phyloP scores from a whole-genome alignment of 2,329 filamentous ascomycete species.

The Cyphellophora europaea region DNA sequence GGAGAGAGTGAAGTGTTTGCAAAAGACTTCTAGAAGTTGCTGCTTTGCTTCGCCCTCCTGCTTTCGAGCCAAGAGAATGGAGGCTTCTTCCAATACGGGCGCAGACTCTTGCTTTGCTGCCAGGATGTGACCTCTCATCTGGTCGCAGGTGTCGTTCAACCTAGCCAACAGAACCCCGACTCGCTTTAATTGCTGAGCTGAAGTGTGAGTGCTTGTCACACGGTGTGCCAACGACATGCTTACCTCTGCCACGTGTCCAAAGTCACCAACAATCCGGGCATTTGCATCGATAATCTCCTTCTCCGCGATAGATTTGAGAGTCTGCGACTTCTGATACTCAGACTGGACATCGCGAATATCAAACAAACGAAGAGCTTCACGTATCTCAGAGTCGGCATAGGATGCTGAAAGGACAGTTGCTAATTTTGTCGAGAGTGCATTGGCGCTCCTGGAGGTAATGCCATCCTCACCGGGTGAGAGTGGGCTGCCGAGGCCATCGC shows the following conservation, averaged over 20 bases:
- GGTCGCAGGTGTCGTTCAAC: conserved; percentile 69
- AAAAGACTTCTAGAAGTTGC: conserved; percentile 69
- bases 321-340: conserved; percentile 66
- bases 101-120: conserved; percentile 66
- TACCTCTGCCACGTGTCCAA: conserved; percentile 81
- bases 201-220: no score
- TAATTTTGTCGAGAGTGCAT: conserved; percentile 70
- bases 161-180: conserved; percentile 71
- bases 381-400: conserved; percentile 85
- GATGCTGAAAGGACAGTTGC: conserved; percentile 81
- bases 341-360: conserved; percentile 65
- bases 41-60: conserved; percentile 71
- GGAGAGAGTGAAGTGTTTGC: conserved; percentile 71
- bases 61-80: conserved; percentile 62
- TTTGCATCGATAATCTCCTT: conserved; percentile 91
- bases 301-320: conserved; percentile 55
- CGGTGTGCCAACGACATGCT: no score
- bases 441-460: conserved; percentile 24
- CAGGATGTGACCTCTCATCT: conserved; percentile 69
- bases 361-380: conserved; percentile 69
- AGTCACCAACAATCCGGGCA: conserved; percentile 78
- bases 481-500: conserved; percentile 7
- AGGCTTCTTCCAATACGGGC: conserved; percentile 68
- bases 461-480: conserved; percentile 7
- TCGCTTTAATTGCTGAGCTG: conserved; percentile 65